These are phyloP conservation scores for Dipteronia dyeriana DNA, from an alignment of 345 rosid species.

Conservation along the genomic window DNA sequence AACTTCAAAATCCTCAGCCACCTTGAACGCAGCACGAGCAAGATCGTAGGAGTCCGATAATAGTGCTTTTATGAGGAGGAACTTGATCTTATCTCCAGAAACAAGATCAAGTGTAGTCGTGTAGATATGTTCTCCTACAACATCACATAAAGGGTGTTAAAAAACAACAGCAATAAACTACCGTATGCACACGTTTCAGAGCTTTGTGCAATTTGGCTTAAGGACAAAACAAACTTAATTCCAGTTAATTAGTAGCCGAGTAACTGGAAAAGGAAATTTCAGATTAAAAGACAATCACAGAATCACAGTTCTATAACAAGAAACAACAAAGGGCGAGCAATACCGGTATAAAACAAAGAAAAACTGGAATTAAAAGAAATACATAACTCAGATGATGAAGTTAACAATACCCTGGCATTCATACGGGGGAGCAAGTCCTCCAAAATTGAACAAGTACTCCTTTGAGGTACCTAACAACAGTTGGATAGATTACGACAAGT, in stretches of 20 bases:
- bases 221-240: background rate
- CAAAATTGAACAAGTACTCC: constrained; percentile 65
- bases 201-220: background rate
- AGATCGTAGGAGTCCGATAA: constrained; percentile 60
- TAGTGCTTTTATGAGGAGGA: constrained; percentile 80
- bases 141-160: constrained; percentile 6
- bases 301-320: background rate
- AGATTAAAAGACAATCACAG: background rate
- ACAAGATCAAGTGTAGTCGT: constrained; percentile 82
- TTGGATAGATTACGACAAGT: constrained; percentile 11
- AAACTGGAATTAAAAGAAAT: background rate
- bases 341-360: background rate
- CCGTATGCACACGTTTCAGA: background rate
- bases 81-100: constrained; percentile 64
- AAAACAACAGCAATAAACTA: background rate
- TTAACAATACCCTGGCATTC: constrained; percentile 52
- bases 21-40: constrained; percentile 53
- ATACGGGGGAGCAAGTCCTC: constrained; percentile 81
- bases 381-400: constrained; percentile 42
- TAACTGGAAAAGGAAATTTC: background rate
- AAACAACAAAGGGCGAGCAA: background rate
- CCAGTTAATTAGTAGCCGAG: background rate
- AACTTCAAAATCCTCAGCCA: constrained; percentile 57
- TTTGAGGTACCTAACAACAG: constrained; percentile 57
- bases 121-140: constrained; percentile 50